Evolutionary conservation across 139 green algal species (phyloP).

Genomic region (Chlamydomonas sphaeroides): DNA sequence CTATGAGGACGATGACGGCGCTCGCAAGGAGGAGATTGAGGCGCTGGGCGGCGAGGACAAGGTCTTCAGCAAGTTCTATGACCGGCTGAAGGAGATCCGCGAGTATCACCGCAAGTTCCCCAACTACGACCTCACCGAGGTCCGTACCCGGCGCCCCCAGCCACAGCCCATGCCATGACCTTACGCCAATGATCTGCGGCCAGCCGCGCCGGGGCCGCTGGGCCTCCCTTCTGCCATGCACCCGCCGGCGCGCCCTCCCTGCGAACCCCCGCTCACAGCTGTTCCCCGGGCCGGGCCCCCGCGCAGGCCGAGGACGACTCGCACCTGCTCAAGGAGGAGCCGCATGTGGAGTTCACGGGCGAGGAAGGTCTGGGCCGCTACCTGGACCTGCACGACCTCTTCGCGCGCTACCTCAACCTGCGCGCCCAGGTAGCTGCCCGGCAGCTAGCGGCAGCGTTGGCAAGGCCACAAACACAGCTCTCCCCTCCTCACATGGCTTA

Average conservation of each 20-base stretch:
- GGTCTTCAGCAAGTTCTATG: constrained; percentile 87
- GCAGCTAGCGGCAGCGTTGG: too few relatives aligned
- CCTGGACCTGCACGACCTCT: constrained; percentile 91
- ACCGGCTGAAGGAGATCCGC: constrained; percentile 89
- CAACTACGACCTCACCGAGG: constrained; percentile 76
- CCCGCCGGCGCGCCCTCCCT: background rate
- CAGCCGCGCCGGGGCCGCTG: too few relatives aligned
- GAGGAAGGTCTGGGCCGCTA: constrained; percentile 91
- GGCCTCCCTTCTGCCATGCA: too few relatives aligned
- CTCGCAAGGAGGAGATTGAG: constrained; percentile 91
- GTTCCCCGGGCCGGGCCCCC: background rate
- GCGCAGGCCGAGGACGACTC: constrained; percentile 73
- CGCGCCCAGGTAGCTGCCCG: constrained; percentile 80
- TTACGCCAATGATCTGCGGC: too few relatives aligned
- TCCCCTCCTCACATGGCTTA: too few relatives aligned
- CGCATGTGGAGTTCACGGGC: constrained; percentile 80
- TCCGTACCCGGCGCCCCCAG: constrained; percentile 26
- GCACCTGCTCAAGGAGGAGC: constrained; percentile 63
- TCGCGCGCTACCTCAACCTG: constrained; percentile 82
- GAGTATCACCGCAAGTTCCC: constrained; percentile 86
- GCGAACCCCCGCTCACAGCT: too few relatives aligned
- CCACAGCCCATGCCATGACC: too few relatives aligned
- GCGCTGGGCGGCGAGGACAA: constrained; percentile 73
- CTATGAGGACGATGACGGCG: constrained; percentile 90
- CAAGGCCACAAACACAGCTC: too few relatives aligned